A percentile compares a stretch with the other conserved stretches of the same genome.
Evolutionary conservation across 352 stramenopile species (phyloP).

Genomic region (Globisporangium paroecandrum): DNA sequence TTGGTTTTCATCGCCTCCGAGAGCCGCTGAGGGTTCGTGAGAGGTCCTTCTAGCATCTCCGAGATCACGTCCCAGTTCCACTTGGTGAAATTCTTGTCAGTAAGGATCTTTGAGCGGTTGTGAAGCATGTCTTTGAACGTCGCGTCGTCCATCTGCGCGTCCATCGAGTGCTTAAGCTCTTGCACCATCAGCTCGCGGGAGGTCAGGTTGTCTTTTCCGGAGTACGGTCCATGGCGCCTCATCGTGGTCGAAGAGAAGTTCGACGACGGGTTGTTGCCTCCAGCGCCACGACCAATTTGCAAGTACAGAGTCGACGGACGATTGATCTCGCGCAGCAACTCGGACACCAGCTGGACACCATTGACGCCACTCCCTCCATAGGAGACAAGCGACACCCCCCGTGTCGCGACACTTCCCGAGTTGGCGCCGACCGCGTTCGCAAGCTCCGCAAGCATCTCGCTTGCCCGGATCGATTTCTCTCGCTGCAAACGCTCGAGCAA

Average conservation of each 20-base stretch:
- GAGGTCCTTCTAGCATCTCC: constrained; percentile 80
- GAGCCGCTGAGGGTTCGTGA: constrained; percentile 82
- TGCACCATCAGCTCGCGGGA: constrained; percentile 86
- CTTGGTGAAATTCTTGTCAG: constrained; percentile 89
- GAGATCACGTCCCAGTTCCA: constrained; percentile 92
- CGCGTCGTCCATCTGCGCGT: constrained; percentile 85
- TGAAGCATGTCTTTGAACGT: constrained; percentile 90
- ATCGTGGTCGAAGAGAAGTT: constrained; percentile 26
- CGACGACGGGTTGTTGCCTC: constrained; percentile 7
- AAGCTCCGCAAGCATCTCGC: constrained; percentile 82
- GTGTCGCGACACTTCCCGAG: constrained; percentile 61
- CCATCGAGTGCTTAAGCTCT: constrained; percentile 82
- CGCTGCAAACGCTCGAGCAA: constrained; percentile 71
- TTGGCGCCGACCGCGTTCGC: constrained; percentile 75
- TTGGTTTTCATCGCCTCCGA: constrained; percentile 92
- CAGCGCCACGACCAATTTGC: constrained; percentile 18
- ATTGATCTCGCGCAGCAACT: constrained; percentile 86
- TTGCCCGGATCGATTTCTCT: constrained; percentile 83
- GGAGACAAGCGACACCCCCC: constrained; percentile 75
- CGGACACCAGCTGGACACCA: constrained; percentile 82
- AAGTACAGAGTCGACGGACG: constrained; percentile 57
- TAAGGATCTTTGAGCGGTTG: constrained; percentile 79
- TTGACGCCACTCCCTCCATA: constrained; percentile 80
- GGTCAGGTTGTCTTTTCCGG: constrained; percentile 64
- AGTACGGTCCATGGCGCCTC: constrained; percentile 5